Base-by-base conservation (phyloP, 1,139 yeast genomes). In the Blastobotrys apis region DNA sequence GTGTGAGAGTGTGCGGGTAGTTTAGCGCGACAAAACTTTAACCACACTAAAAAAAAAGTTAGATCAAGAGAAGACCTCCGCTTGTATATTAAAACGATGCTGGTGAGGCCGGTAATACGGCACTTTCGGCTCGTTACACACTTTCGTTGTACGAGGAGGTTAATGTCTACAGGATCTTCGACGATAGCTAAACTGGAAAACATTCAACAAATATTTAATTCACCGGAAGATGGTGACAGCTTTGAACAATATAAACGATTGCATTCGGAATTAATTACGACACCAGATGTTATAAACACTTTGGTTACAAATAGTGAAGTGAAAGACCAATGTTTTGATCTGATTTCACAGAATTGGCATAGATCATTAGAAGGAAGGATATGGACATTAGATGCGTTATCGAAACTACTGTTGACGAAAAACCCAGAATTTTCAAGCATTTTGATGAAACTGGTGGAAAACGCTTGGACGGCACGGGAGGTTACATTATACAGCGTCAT, bases 321-420 rank as follows among this genome's bases (percentile, higher is more conserved):
- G 3, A 12, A 29, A 4, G 39, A 36, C 15, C 27, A 30, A 13
- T 25, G 32, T n/a, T 10, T 42, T 2, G 25, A 21, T 10, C 13
- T 21, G 21, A 9, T 30, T 27, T 12, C 15, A 2, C 33, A 9
- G 19, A 34, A 29, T 34, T 43, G 46, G 39, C 10, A 6, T 15
- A 38, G 16, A 15, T 16, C 35, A 3, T 9, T 3, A 4, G 31
- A 31, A 4, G 39, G 33, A 5, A 33, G 46, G 9, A 13, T 43
- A 16, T 43, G 46, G 46, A 15, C 21, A 2, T 10, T 29, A 12
- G 46, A 38, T 25, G 33, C 39, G 3, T 22, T 43, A 20, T 19
- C 39, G 15, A 43, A 43, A 17, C 30, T 43, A 10, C n/a, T 29
- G 22, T 16, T 2, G 33, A 31, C 10, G n/a, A 36, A 33, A 29